A percentile compares a stretch with the other conserved stretches of the same genome.
Evolutionary conservation across 2,329 filamentous ascomycete genomes (phyloP).

Genomic region (Cercospora janseana): DNA sequence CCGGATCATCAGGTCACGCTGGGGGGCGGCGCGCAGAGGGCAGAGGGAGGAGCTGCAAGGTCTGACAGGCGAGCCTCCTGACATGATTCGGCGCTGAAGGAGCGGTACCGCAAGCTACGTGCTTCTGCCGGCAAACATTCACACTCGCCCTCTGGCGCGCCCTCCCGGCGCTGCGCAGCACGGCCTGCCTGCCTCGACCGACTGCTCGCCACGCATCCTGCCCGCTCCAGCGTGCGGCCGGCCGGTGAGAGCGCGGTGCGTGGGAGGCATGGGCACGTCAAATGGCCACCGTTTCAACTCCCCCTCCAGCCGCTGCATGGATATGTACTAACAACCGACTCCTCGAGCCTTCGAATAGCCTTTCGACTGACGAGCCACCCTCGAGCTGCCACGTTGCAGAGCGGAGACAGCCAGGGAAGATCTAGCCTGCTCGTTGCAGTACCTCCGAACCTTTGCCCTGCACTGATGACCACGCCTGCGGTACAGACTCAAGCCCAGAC

Average conservation of each 20-base stretch:
- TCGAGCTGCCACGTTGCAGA: constrained; percentile 53
- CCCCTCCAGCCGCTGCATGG: constrained; percentile 20
- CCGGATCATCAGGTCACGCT: constrained; percentile 17
- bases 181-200: constrained; percentile 10
- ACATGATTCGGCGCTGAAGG: constrained; percentile 22
- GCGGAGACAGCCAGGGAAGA: constrained; percentile 50
- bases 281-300: constrained; percentile 18
- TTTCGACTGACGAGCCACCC: constrained; percentile 33
- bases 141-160: constrained; percentile 8
- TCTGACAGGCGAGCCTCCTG: constrained; percentile 14
- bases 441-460: constrained; percentile 22
- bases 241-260: constrained; percentile 17
- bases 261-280: constrained; percentile 16
- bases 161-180: constrained; percentile 12
- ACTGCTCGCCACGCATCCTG: constrained; percentile 6
- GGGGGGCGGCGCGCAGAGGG: constrained; percentile 20
- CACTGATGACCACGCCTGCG: constrained; percentile 42
- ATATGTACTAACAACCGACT: constrained; percentile 26
- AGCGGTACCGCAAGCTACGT: constrained; percentile 25
- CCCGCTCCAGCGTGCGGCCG: constrained; percentile 1
- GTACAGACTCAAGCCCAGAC: constrained; percentile 29
- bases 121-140: constrained; percentile 22
- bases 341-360: constrained; percentile 30
- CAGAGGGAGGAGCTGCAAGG: constrained; percentile 19
- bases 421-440: constrained; percentile 25